Percentiles rank a stretch among this genome's conserved stretches.
These are phyloP conservation scores for Mycena olivaceomarginata DNA, from an alignment of 768 basidiomycete species.

Conservation along the genomic window DNA sequence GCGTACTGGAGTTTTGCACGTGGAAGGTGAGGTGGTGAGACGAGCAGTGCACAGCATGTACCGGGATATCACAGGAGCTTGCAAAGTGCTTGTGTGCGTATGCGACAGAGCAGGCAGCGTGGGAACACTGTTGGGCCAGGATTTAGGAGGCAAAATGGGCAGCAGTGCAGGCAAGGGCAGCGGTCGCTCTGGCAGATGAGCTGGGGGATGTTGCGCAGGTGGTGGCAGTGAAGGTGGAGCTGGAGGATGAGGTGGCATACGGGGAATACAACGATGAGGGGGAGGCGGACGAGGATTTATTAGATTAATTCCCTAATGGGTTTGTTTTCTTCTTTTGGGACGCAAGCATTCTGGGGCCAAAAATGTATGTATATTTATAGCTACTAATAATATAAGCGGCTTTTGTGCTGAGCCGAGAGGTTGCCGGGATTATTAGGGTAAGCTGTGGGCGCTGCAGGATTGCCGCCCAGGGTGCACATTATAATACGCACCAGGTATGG, in stretches of 20 bases:
- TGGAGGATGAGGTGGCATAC: conserved; percentile 15
- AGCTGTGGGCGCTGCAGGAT: too few species aligned
- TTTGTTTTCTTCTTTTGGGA: too few species aligned
- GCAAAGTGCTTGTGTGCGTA: conserved; percentile 19
- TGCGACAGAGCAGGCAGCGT: not conserved
- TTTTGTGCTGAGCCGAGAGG: too few species aligned
- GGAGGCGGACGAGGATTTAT: not conserved
- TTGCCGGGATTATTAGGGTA: too few species aligned
- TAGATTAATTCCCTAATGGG: not conserved
- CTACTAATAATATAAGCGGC: too few species aligned
- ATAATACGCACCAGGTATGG: too few species aligned
- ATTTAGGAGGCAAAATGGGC: conserved; percentile 5
- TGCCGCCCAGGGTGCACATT: too few species aligned
- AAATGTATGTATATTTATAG: too few species aligned
- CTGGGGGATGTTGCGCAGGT: not conserved
- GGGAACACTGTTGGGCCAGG: not conserved
- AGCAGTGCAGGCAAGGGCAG: not conserved
- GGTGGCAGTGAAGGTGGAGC: conserved; percentile 3
- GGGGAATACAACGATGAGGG: conserved; percentile 1
- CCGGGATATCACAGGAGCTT: not conserved
- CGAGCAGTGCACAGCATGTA: not conserved
- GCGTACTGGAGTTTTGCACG: too few species aligned
- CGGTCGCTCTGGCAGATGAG: not conserved
- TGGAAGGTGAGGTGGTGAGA: not conserved
- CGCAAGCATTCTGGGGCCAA: too few species aligned